Evolutionary conservation across 441 rosid genomes (phyloP).

Genomic region (Gossypium aridum): DNA sequence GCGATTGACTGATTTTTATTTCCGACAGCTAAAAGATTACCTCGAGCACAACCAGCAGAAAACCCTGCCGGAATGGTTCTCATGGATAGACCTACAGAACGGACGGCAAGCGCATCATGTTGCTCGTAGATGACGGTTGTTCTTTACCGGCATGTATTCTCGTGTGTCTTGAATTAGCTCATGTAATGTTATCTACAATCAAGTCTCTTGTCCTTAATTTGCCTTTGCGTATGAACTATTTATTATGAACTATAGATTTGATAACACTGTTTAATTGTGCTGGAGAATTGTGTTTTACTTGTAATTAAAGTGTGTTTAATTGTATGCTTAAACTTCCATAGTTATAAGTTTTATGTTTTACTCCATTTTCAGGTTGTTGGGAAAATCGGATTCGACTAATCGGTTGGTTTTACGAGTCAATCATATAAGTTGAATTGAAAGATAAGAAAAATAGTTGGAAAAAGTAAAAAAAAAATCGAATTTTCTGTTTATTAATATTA

Average conservation of each 20-base stretch:
- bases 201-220: neutral
- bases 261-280: constrained; percentile 8
- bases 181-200: constrained; percentile 13
- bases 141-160: constrained; percentile 12
- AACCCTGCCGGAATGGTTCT: constrained; percentile 90
- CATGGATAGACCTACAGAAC: constrained; percentile 71
- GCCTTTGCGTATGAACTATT: constrained; percentile 7
- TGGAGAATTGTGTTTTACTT: constrained; percentile 17
- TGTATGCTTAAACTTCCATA: neutral
- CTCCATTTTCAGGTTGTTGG: no score
- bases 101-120: constrained; percentile 65
- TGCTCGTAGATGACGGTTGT: constrained; percentile 35
- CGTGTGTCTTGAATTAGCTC: constrained; percentile 9
- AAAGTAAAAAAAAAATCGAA: no score
- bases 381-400: no score
- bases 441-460: no score
- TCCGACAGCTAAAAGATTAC: constrained; percentile 67
- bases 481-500: no score
- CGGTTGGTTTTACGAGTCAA: no score
- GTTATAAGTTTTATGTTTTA: neutral
- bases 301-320: constrained; percentile 9
- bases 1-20: neutral
- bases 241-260: neutral
- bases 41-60: constrained; percentile 77
- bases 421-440: no score